A percentile compares a stretch with the other conserved stretches of the same genome.
These are phyloP conservation scores for Jaltomata sinuosa DNA, from an alignment of 257 asterid species.

Conservation along the genomic window DNA sequence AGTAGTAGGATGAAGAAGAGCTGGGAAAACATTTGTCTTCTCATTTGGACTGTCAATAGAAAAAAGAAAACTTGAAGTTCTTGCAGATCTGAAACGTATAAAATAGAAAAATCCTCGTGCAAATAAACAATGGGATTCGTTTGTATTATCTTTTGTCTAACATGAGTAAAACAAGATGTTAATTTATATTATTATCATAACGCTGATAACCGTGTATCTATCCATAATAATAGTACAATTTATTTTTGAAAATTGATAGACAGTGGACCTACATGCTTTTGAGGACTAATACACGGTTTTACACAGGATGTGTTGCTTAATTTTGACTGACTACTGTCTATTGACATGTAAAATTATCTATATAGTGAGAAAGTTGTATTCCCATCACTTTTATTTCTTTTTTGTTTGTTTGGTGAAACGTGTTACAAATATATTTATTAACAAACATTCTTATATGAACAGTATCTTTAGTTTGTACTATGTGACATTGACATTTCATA, in stretches of 20 bases:
- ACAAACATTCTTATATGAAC: background rate
- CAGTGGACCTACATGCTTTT: background rate
- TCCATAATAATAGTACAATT: no score
- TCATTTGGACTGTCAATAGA: slow-evolving; percentile 13
- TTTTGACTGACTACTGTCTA: background rate
- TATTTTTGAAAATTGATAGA: no score
- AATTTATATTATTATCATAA: no score
- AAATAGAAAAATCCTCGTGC: background rate
- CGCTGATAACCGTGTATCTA: background rate
- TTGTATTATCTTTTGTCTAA: background rate
- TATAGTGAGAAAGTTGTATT: background rate
- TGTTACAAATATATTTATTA: no score
- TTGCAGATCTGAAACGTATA: background rate
- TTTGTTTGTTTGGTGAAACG: no score
- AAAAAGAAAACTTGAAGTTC: background rate
- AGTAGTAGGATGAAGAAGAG: slow-evolving; percentile 5
- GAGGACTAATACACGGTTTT: background rate
- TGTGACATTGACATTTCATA: background rate
- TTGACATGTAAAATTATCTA: background rate
- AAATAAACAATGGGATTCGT: background rate
- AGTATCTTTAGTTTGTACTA: background rate
- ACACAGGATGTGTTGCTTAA: background rate
- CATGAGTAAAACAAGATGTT: background rate
- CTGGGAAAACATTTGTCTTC: slow-evolving; percentile 1
- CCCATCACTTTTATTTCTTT: background rate